Evolutionary conservation across 2,329 filamentous ascomycete species (phyloP).

Genomic region (Didymella pomorum): DNA sequence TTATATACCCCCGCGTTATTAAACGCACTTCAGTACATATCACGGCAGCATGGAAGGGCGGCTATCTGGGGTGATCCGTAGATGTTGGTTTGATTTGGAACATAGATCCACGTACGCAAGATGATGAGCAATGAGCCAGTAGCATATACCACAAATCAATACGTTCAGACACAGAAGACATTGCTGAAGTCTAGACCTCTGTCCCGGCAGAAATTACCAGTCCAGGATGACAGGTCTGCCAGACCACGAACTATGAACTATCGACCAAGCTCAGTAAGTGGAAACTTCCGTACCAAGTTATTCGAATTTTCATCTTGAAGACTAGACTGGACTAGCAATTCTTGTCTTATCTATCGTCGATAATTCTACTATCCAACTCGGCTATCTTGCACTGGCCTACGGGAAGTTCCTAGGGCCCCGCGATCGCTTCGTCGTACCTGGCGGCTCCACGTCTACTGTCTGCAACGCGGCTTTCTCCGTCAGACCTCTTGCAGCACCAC

Average conservation of each 20-base stretch:
- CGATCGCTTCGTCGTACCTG: neutral
- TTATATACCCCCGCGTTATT: slow-evolving; percentile 17
- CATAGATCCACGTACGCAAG: slow-evolving; percentile 4
- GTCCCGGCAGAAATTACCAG: too few species aligned
- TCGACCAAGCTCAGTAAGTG: too few species aligned
- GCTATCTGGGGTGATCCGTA: neutral
- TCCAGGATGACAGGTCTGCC: too few species aligned
- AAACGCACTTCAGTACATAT: slow-evolving; percentile 16
- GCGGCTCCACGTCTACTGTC: neutral
- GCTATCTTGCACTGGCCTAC: too few species aligned
- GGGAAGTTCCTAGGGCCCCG: neutral
- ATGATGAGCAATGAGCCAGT: slow-evolving; percentile 14
- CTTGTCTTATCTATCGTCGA: too few species aligned
- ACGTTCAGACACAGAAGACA: neutral
- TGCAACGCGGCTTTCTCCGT: neutral
- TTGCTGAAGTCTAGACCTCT: too few species aligned
- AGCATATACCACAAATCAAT: slow-evolving; percentile 1
- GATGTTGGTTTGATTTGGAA: slow-evolving; percentile 11
- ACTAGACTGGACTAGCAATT: too few species aligned
- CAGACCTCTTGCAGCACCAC: neutral
- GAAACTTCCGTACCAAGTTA: too few species aligned
- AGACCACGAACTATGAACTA: too few species aligned
- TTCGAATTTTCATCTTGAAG: too few species aligned
- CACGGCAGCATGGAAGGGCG: slow-evolving; percentile 12
- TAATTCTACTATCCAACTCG: too few species aligned